Evolutionary conservation across 2,329 filamentous ascomycete genomes (phyloP), one percentile per base, ranked within the genome.

Genomic region (Aspergillus nomiae): DNA sequence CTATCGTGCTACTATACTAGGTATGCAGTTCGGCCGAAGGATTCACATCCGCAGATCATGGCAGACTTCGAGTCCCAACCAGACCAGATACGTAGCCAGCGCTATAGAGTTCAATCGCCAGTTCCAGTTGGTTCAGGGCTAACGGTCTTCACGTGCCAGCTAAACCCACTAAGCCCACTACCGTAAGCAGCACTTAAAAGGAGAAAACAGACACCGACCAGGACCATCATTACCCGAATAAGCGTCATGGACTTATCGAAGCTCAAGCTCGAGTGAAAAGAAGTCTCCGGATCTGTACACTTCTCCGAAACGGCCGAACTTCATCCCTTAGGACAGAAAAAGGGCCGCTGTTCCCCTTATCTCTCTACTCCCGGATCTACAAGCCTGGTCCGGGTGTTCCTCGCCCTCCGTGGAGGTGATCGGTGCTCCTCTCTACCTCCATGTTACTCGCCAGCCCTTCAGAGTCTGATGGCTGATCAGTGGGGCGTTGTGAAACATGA

Each of bases 391-490:
- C 48, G 58, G 24, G 21, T 54, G 58, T 59, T 48, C 46, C 58
- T 59, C 38, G 36, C 38, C 34, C 26, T 38, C 34, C 34, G 48
- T 36, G 57, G 57, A 54, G 19, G 28, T 54, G 51, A 43, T 30
- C 36, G 46, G 53, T 30, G 34, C 19, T 53, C 58, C 38, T 16
- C 45, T 45, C 46, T 30, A 12, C 46, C 34, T 59, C 57, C 57
- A 53, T 59, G 36, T 26, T 59, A 51, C 57, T 59, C 46, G 36
- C 57, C 46, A 59, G 57, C 34, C 45, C 57, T 24, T 43, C n/a
- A 28, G 46, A 30, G 32, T 32, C 46, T 38, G 57, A 46, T 59
- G 21, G 48, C 26, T 32, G 58, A 59, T 59, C 58, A 41, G 48
- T 59, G 58, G 58, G 48, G 48, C n/a, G 19, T 19, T 55, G 51